Evolutionary conservation across 2,329 filamentous ascomycete genomes (phyloP), one percentile per base, ranked within the genome.

Genomic region (Chaetomium globosum): DNA sequence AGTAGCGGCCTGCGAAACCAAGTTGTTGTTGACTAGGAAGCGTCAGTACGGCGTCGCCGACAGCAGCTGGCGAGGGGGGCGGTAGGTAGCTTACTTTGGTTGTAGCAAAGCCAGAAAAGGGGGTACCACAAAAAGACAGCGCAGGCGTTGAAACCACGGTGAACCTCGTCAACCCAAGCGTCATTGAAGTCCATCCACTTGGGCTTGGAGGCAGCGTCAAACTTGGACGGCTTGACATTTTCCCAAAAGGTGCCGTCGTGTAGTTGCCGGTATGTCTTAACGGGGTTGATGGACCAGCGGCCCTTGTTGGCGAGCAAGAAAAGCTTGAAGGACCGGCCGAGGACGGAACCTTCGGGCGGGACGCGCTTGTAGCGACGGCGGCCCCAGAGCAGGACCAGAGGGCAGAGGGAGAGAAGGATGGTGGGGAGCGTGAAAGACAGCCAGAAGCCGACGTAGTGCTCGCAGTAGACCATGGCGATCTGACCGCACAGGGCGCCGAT

Each of bases 121-220:
- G 89, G 88, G 64, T 86, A 88, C 81, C 87, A 91, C 69, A 84
- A 74, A 75, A 90, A 93, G 7, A 92, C 89, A 52, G 84, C 80
- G 74, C 88, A 90, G 19, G 88, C 88, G 62, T 82, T 80, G 68
- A 90, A 82, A 9, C 89, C 89, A 77, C 90, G 87, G 52, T 81
- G 54, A 31, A 92, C 83, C 74, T 92, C 89, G 73, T 91, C 89
- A 46, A 93, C 89, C 89, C 69, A 93, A 23, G 84, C 85, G 70
- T 93, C 90, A 68, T 93, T 89, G 71, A 92, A 92, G 2, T 84
- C 89, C 88, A 93, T 93, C 88, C 89, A 92, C 0, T 71, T 69
- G 23, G 72, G 72, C 64, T 64, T 69, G 57, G 78, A 77, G 23
- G 77, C 77, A 51, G 82, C 78, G 26, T 80, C 79, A 48, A 90